Evolutionary conservation across 1,284 basidiomycete species (phyloP), one percentile per base, ranked within the genome.

Genomic region (Apiotrichum sp.): DNA sequence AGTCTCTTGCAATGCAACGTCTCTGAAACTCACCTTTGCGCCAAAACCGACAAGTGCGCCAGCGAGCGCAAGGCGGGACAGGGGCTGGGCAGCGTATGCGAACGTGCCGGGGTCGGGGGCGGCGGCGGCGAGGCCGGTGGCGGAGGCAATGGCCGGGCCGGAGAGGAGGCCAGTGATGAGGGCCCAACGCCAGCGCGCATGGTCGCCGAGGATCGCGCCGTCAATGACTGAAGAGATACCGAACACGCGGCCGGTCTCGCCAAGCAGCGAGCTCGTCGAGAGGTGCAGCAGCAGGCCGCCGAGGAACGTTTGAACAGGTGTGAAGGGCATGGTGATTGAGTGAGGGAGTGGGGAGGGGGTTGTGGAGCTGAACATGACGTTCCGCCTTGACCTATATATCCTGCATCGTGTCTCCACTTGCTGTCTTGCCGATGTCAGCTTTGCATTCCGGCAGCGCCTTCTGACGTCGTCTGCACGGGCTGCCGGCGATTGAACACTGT

Each of bases 171-270:
- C 75, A 0, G 53, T 56, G 4, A 74, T n/a, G 1, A 65, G 44
- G 38, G 67, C 61, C 62, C 62, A 66, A 34, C 69, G 58, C 71
- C 79, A 55, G n/a, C 11, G 16, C 5, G 57, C 77, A 47, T 81
- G 80, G 40, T 65, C 66, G n/a, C 83, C 83, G 29, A 76, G 75
- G 6, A 80, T 62, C 1, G 81, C 78, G 39, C 80, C 78, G 68
- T 85, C 81, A 10, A 86, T 62, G 57, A 86, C 83, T 2, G 83
- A 83, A 10, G 83, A 84, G 44, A 86, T 81, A 4, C 85, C 85
- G 55, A 86, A 81, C 32, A 83, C 80, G 53, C 78, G 78, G 31
- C 84, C 84, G 50, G 83, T 85, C 43, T 83, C 76, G 14, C 80
- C 62, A 32, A 84, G 73, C 14, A 86, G 75, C 8, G 79, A 70